Base-by-base conservation (phyloP, 1,139 yeast genomes). In the Suzukiozyma palmioleophila region DNA sequence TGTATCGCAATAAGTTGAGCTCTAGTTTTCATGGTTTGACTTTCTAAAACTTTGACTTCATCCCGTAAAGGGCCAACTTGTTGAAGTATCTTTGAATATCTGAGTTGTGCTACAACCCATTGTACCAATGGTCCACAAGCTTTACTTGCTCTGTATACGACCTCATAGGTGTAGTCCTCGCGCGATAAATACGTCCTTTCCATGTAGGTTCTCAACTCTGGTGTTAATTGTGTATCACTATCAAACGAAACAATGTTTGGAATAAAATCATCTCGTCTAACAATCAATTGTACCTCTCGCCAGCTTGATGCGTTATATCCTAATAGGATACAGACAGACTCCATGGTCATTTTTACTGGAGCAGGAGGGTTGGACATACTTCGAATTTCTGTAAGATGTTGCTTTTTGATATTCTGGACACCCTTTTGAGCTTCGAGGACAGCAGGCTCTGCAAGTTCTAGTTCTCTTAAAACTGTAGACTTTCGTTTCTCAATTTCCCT, bases 351-450 rank as follows among this genome's bases (percentile, higher is more conserved):
- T 52, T 87, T 88, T 3, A 92, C 94, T 0, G 94, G 84, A 9
- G 80, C 83, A 0, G 98, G 98, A 0, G 98, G 98, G 46, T 88
- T 87, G 3, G 78, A 62, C 95, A 92, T 85, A 28, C 96, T 84
- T 52, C 96, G 68, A 30, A 92, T 67, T 59, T 92, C 98, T 0
- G 95, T 86, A 34, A 92, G 69, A 53, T 92, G 97, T 47, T 87
- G 95, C 57, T 90, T 92, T 59, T 89, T 89, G 48, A 92, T 92
- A 52, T 87, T 85, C 49, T 86, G 85, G 12, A 92, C 97, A 21
- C 96, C 95, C 44, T 76, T 65, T 52, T 84, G 87, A 0, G 97
- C 97, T 48, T 84, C 95, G 2, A 77, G 47, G 5, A 90, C 84
- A 1, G 94, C 84, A 0, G 97, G 96, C 51, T 88, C 95, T 0